phyloP scores from a whole-genome alignment of 441 rosid species.

The Populus tomentosa region DNA sequence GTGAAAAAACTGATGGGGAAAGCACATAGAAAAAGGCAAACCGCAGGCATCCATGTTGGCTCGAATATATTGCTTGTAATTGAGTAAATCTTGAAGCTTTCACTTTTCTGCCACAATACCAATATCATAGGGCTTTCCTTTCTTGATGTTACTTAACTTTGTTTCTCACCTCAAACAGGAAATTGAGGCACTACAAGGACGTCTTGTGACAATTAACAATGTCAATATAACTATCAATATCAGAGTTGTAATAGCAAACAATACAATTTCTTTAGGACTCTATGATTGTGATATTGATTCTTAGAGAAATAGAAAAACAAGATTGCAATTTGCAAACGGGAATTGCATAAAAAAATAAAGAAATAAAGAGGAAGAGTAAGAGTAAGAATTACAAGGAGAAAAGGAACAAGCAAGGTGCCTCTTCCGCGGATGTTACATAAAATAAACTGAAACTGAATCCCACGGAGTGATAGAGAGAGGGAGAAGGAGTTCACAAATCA shows the following conservation, averaged over 20 bases:
- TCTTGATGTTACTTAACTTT: conserved; percentile 2
- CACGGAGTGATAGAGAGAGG: not conserved
- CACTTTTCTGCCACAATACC: not conserved
- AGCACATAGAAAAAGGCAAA: not conserved
- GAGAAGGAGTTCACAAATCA: conserved; percentile 3
- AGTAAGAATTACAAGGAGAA: not conserved
- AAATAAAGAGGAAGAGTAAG: not conserved
- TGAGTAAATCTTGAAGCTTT: not conserved
- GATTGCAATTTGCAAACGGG: not conserved
- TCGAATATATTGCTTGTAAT: not conserved
- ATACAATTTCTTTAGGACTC: not conserved
- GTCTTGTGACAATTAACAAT: not conserved
- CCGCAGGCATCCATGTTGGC: not conserved
- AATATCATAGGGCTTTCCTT: not conserved
- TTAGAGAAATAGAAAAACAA: not conserved
- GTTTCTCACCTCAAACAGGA: conserved; percentile 5
- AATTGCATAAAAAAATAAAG: not conserved
- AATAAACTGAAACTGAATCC: not conserved
- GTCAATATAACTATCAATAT: not conserved
- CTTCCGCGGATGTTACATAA: not conserved
- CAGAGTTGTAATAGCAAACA: not conserved
- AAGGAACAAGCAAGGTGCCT: not conserved
- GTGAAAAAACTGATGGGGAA: not conserved
- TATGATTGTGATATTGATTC: not conserved
- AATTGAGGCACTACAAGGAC: not conserved